phyloP scores from a whole-genome alignment of 2,329 filamentous ascomycete genomes.

The Neocucurbitaria cava region DNA sequence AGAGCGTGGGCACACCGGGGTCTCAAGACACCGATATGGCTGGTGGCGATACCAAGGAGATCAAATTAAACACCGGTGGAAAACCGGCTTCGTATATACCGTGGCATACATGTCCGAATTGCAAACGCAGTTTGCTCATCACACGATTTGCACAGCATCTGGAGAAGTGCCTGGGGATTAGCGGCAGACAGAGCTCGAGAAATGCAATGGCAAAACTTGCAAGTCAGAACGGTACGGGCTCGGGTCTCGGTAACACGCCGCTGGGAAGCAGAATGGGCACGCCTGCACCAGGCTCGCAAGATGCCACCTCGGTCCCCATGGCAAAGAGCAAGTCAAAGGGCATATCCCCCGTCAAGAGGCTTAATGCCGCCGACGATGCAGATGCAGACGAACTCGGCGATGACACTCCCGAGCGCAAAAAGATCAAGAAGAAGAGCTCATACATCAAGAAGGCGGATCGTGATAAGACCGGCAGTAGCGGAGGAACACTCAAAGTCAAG shows the following conservation, averaged over 20 bases:
- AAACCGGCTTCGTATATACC: constrained; percentile 56
- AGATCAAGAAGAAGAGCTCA: constrained; percentile 59
- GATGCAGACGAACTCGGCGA: constrained; percentile 47
- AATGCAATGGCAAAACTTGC: constrained; percentile 57
- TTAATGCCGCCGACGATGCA: constrained; percentile 24
- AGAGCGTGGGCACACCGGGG: constrained; percentile 54
- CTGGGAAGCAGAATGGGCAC: constrained; percentile 53
- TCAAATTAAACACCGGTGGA: constrained; percentile 58
- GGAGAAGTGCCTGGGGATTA: constrained; percentile 66
- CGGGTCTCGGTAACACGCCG: constrained; percentile 51
- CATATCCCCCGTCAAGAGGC: constrained; percentile 43
- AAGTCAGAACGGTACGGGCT: constrained; percentile 48
- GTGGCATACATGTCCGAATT: constrained; percentile 65
- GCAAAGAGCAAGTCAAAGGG: constrained; percentile 42
- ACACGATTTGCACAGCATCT: constrained; percentile 67
- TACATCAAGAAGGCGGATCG: constrained; percentile 51
- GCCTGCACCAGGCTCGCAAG: constrained; percentile 46
- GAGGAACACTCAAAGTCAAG: constrained; percentile 41
- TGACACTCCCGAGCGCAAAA: constrained; percentile 51
- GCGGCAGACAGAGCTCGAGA: constrained; percentile 59
- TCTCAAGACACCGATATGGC: constrained; percentile 52
- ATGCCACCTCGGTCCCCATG: constrained; percentile 22
- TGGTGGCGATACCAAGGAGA: constrained; percentile 48
- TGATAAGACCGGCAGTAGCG: constrained; percentile 29
- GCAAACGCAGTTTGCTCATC: constrained; percentile 67